Evolutionary conservation across 1,284 basidiomycete genomes (phyloP), one percentile per base, ranked within the genome.

Genomic region (Pyrrhoderma noxium): DNA sequence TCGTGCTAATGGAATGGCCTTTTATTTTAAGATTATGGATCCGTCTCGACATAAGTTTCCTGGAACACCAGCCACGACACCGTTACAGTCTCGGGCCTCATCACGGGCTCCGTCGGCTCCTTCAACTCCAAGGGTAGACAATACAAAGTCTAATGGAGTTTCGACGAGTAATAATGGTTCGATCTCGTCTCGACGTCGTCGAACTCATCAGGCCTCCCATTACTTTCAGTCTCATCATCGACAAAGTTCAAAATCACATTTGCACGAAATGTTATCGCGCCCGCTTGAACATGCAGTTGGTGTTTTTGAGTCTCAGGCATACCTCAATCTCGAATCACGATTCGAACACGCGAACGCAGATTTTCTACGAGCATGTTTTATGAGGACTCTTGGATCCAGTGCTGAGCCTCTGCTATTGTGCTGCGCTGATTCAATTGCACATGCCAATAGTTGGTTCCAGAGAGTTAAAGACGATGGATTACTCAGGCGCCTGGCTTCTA

Each of bases 231-330:
- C 38, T 18, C 38, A 40, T 7, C 38, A 40, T 40, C 38, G 38
- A 16, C 16, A 22, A 7, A 22, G n/a, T 22, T n/a, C 38, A 22
- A 31, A 31, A 11, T 5, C 27, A 31, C 27, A 31, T 31, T 11
- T 31, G 11, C 27, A 31, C 11, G 27, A 31, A 5, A 31, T 31
- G 27, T 11, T 31, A 31, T 31, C 27, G 11, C 27, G 27, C 11
- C 27, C 27, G 5, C 27, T 47, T 27, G 79, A 89, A 62, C 70
- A 77, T 34, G 80, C 80, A 0, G 90, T 93, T 0, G 90, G 89
- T 0, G 79, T 89, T 7, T 91, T 91, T 59, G 89, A 93, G 65
- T 81, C 78, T 9, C 81, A 88, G 60, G 69, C 80, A 31, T 92
- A 91, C 62, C 74, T 90, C 60, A 80, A 90, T 57, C 69, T 92